Conservation (phyloP, 768 basidiomycete genomes). For the Trametes maxima region DNA sequence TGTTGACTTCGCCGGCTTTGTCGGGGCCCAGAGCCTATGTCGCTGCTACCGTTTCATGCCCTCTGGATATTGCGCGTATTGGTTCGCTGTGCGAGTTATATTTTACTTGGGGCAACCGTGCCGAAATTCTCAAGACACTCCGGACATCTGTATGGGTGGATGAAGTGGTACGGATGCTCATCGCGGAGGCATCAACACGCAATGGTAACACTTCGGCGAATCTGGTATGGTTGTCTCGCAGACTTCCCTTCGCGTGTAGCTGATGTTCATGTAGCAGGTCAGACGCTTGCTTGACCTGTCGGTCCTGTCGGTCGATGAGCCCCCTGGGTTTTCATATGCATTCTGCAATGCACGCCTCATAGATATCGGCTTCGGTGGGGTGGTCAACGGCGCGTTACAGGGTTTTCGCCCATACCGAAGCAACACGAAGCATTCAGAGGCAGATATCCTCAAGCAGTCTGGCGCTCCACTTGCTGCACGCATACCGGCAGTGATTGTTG, state of each 20-base stretch:
- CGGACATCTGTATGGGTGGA: neutral
- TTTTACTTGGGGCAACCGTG: neutral
- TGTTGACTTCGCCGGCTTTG: neutral
- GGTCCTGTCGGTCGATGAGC: neutral
- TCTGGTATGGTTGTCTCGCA: neutral
- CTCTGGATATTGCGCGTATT: neutral
- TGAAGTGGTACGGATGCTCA: neutral
- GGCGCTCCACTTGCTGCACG: neutral
- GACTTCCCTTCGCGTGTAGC: neutral
- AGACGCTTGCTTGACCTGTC: neutral
- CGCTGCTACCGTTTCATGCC: neutral
- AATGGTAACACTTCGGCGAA: neutral
- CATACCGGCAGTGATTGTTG: neutral
- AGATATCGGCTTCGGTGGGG: neutral
- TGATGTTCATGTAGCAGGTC: neutral
- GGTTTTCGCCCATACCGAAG: neutral
- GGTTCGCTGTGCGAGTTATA: neutral
- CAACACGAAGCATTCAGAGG: neutral
- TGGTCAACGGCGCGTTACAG: neutral
- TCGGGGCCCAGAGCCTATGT: neutral
- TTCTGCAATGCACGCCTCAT: neutral
- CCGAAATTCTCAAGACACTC: neutral
- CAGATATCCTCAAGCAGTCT: neutral
- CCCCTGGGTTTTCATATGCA: neutral
- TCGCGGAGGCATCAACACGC: neutral